Base-by-base conservation (phyloP, 768 basidiomycete genomes). In the Pholiota conissans region DNA sequence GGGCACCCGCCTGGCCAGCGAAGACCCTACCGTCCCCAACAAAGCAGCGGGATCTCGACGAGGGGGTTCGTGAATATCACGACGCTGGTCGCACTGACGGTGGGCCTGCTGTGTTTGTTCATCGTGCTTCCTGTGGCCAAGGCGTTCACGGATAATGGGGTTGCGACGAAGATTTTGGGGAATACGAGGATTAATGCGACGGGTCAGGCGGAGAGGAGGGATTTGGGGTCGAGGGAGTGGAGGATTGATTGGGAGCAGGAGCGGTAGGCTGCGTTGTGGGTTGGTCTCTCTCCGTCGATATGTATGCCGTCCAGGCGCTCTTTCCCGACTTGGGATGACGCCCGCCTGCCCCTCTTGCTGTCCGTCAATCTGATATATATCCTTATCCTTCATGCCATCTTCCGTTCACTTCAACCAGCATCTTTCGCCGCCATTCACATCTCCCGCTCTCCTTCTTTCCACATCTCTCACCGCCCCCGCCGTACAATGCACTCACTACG, bases 111-210 rank as follows among this genome's bases (percentile, higher is more conserved):
- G 53, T 69, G 69, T 20, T 76, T 96, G 3, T 96, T 95, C 68
- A 83, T 90, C 49, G 81, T 84, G 26, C 94, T 90, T 65, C 94
- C 94, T 0, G 78, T 94, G n/a, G 63, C 71, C 32, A 63, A 61
- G 28, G 82, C 77, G 45, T 78, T 77, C 61, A 65, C 63, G 7
- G 68, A 77, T 57, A 68, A 77, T 54, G 65, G 69, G 0, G 66
- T 69, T 24, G 74, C 70, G 30, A 56, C 61, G 54, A 67, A 79
- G 34, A 86, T 86, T 55, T 77, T 82, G 32, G 78, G 80, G 13
- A 90, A 87, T 58, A 80, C 81, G 8, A 67, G 72, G 52, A 83
- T 87, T 54, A 91, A 91, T 66, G 66, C 78, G 13, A 86, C 87
- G 0, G 87, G 87, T 1, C 89, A 91, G 72, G 83, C 86, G 0